Conservation (phyloP, 371 early-diverging fungal genomes). For the Apophysomyces trapeziformis region DNA sequence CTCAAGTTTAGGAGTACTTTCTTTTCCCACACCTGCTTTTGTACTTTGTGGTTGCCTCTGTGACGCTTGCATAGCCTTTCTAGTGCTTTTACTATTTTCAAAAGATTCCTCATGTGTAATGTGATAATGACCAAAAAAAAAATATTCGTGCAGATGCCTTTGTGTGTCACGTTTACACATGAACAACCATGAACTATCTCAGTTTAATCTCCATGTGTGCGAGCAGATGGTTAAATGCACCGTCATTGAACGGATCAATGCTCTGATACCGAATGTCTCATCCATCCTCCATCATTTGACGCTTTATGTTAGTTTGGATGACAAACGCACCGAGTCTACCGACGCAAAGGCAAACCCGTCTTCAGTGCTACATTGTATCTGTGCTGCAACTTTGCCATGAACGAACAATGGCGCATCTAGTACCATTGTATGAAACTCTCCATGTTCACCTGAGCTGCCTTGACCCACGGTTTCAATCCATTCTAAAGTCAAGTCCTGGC, state of each 20-base stretch:
- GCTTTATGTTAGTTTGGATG: background rate
- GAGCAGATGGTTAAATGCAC: constrained; percentile 1
- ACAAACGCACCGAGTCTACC: background rate
- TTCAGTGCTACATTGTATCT: background rate
- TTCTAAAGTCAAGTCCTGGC: constrained; percentile 28
- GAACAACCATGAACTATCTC: background rate
- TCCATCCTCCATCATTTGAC: background rate
- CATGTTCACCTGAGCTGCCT: constrained; percentile 54
- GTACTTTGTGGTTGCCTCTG: too few relatives aligned
- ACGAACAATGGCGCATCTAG: constrained; percentile 50
- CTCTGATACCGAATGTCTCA: background rate
- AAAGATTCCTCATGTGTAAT: too few relatives aligned
- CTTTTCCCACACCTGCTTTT: too few relatives aligned
- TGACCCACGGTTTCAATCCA: constrained; percentile 27
- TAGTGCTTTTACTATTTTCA: background rate
- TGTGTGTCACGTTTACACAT: background rate
- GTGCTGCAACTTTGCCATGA: constrained; percentile 30
- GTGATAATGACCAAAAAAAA: too few relatives aligned
- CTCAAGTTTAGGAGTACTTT: too few relatives aligned
- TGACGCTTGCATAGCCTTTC: background rate
- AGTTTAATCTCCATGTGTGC: background rate
- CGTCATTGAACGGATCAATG: background rate
- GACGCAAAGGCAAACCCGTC: constrained; percentile 7
- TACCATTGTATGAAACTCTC: constrained; percentile 66
- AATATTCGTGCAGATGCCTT: background rate